phyloP scores from a whole-genome alignment of 202 grass and related monocot species.

The Dendrocalamus latiflorus region DNA sequence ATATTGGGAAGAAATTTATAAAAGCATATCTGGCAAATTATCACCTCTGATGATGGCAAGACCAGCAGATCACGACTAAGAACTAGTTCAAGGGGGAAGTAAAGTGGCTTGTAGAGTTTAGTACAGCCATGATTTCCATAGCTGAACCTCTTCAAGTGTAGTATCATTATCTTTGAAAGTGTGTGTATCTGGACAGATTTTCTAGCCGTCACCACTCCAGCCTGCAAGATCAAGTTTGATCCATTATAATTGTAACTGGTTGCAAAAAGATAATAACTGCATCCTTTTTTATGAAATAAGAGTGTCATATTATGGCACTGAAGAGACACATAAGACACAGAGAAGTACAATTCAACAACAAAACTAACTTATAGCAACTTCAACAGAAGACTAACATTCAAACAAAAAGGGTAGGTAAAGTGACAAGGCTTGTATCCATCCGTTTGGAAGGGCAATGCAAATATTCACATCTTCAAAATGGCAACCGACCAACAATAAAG shows the following conservation, averaged over 20 bases:
- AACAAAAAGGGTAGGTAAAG: neutral
- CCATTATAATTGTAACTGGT: constrained; percentile 8
- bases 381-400: neutral
- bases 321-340: neutral
- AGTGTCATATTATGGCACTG: neutral
- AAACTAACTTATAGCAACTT: constrained; percentile 3
- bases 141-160: constrained; percentile 95
- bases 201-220: constrained; percentile 63
- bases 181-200: constrained; percentile 75
- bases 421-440: neutral
- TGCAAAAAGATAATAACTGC: neutral
- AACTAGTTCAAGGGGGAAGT: constrained; percentile 58
- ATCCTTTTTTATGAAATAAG: neutral
- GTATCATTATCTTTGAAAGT: constrained; percentile 79
- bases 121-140: constrained; percentile 65
- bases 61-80: constrained; percentile 65
- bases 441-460: neutral
- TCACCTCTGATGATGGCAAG: constrained; percentile 64
- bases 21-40: neutral
- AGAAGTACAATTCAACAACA: neutral
- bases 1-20: neutral
- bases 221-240: constrained; percentile 54
- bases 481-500: neutral
- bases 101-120: constrained; percentile 72
- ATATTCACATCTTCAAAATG: neutral